Evolutionary conservation across 176 grass and related monocot genomes (phyloP), one percentile per base, ranked within the genome.

Genomic region (Bromus sterilis): DNA sequence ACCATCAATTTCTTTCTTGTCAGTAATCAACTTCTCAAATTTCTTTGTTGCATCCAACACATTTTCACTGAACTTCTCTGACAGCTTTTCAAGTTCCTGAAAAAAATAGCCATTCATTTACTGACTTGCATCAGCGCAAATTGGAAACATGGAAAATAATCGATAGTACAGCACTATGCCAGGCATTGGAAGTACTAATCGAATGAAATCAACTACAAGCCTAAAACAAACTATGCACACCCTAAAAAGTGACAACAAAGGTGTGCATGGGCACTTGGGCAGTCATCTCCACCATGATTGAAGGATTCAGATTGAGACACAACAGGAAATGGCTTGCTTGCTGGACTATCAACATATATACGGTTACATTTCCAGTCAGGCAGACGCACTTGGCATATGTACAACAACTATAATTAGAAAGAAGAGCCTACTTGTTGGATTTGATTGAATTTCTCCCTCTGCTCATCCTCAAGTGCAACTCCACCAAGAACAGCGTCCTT

Each of bases 21-120:
- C 92, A 1, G 75, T 91, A 78, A 98, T 86, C 71, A 98, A 78
- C 77, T 91, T 98, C 83, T 98, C 90, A 26, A 93, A 98, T 76
- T 89, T 95, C 79, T 98, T 98, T 70, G 95, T 98, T 74, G 92
- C 92, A 39, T 98, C 95, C 76, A 98, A 73, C 64, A 98, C 90
- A 82, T 98, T 98, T 71, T 98, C 95, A 68, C 90, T 98, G 67
- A 98, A 98, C 78, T 98, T 98, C 42, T 93, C 86, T 15, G 92
- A 78, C 40, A 98, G 57, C 66, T 95, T 98, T 74, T 98, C 95
- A 85, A 98, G 90, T 34, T 98, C 92, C 95, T 98, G 84, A 43
- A 92, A 90, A 39, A 26, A 6, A 53, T 43, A 48, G 23, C 53
- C 44, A 36, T 85, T 1, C 16, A 74, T 86, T 73, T 82, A 48